A percentile compares a stretch with the other conserved stretches of the same genome.
phyloP scores from a whole-genome alignment of 2,329 filamentous ascomycete species.

The Arthrinium phaeospermum region DNA sequence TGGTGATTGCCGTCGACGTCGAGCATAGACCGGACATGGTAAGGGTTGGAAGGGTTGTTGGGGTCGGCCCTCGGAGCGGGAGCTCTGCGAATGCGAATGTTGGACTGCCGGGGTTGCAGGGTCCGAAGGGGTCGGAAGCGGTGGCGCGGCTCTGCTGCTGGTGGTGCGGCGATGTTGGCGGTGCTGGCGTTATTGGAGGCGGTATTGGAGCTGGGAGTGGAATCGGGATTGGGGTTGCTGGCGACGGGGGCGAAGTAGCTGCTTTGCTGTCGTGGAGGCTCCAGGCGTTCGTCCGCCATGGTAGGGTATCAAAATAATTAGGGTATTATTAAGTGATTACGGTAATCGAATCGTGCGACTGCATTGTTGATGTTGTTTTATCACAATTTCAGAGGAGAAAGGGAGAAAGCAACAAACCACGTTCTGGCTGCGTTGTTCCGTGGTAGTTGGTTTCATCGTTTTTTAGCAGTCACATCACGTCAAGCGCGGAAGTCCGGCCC shows the following conservation, averaged over 20 bases:
- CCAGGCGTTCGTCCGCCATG: conserved; percentile 7
- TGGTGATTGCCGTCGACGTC: neutral
- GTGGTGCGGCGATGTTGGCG: neutral
- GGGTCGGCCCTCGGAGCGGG: neutral
- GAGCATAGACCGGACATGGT: conserved; percentile 18
- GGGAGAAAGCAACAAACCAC: neutral
- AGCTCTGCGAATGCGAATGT: conserved; percentile 15
- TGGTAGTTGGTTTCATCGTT: neutral
- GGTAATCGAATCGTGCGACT: neutral
- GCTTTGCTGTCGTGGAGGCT: conserved; percentile 9
- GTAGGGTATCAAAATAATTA: neutral
- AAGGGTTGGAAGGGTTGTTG: neutral
- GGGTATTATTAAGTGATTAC: neutral
- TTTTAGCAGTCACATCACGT: neutral
- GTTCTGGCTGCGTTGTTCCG: neutral
- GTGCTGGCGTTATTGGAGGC: neutral
- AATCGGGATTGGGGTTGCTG: neutral
- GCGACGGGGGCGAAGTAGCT: neutral
- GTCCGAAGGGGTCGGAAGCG: conserved; percentile 15
- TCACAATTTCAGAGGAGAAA: neutral
- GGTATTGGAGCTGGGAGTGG: neutral
- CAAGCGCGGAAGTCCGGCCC: conserved; percentile 5
- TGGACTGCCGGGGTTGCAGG: conserved; percentile 5
- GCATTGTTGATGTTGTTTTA: conserved; percentile 11
- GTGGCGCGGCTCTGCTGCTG: conserved; percentile 6